These are phyloP conservation scores for Yamadazyma epiphylla DNA, from an alignment of 1,139 yeast genomes.

Conservation along the genomic window DNA sequence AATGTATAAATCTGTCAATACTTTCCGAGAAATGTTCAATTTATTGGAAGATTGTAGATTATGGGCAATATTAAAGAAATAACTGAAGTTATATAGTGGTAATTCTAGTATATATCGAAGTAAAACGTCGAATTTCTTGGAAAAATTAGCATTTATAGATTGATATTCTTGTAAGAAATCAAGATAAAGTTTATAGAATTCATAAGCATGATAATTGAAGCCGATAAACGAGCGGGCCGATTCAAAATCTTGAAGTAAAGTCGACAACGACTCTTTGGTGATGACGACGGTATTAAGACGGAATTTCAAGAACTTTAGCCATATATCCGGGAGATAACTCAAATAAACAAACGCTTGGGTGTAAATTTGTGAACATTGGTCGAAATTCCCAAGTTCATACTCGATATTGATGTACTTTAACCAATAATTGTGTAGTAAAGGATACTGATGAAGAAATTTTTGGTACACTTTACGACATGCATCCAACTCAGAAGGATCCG, in stretches of 20 bases:
- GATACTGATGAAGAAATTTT: conserved; percentile 59
- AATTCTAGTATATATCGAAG: conserved; percentile 61
- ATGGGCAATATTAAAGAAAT: conserved; percentile 43
- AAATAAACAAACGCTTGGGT: conserved; percentile 49
- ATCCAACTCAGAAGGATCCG: conserved; percentile 24
- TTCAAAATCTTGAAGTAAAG: conserved; percentile 47
- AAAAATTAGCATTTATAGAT: conserved; percentile 22
- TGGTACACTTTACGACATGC: conserved; percentile 51
- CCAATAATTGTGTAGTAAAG: conserved; percentile 78
- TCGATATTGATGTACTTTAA: conserved; percentile 67
- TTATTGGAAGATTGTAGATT: conserved; percentile 31
- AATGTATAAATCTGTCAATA: conserved; percentile 50
- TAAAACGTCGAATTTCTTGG: conserved; percentile 39
- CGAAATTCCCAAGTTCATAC: conserved; percentile 55
- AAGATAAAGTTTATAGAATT: conserved; percentile 73
- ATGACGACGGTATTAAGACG: conserved; percentile 37
- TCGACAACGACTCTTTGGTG: conserved; percentile 14
- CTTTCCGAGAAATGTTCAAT: conserved; percentile 25
- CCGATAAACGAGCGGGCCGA: conserved; percentile 65
- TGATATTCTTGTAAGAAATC: conserved; percentile 43
- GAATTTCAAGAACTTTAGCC: conserved; percentile 66
- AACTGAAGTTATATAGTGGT: conserved; percentile 75
- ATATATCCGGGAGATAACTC: conserved; percentile 60
- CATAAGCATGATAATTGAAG: conserved; percentile 64
- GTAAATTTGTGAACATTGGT: conserved; percentile 48